These are phyloP conservation scores for Pseudogymnoascus sp. DNA, from an alignment of 2,329 filamentous ascomycete species.

Conservation along the genomic window DNA sequence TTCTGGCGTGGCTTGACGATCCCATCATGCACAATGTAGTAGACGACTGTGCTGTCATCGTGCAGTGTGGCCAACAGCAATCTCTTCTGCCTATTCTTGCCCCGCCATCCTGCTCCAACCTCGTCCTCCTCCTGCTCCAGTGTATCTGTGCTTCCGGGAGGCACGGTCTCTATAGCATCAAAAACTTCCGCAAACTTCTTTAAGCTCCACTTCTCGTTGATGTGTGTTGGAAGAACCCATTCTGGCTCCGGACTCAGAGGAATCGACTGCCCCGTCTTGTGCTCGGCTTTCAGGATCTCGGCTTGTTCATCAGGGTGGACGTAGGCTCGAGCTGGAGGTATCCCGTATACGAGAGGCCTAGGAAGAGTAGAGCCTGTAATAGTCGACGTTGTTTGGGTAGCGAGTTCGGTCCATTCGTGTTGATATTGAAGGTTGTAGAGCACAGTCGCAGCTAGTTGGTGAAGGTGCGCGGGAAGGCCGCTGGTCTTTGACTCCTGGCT, in stretches of 20 bases:
- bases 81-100: conserved; percentile 50
- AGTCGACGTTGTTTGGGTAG: conserved; percentile 42
- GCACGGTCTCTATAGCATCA: conserved; percentile 47
- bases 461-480: conserved; percentile 27
- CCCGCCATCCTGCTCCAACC: conserved; percentile 37
- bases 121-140: conserved; percentile 20
- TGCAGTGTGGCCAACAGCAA: conserved; percentile 67
- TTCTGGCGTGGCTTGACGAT: conserved; percentile 81
- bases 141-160: conserved; percentile 29
- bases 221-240: conserved; percentile 68
- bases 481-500: conserved; percentile 17
- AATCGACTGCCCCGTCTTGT: conserved; percentile 38
- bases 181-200: conserved; percentile 60
- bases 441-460: conserved; percentile 51
- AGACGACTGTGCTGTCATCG: conserved; percentile 74
- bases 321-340: conserved; percentile 67
- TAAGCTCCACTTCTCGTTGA: conserved; percentile 66
- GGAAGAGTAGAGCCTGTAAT: conserved; percentile 36
- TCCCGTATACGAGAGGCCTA: conserved; percentile 60
- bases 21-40: conserved; percentile 81
- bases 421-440: conserved; percentile 65
- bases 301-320: conserved; percentile 78
- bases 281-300: conserved; percentile 56
- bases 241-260: conserved; percentile 52
- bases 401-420: conserved; percentile 63